Evolutionary conservation across 306 rosid genomes (phyloP).

Genomic region (Corylus avellana): DNA sequence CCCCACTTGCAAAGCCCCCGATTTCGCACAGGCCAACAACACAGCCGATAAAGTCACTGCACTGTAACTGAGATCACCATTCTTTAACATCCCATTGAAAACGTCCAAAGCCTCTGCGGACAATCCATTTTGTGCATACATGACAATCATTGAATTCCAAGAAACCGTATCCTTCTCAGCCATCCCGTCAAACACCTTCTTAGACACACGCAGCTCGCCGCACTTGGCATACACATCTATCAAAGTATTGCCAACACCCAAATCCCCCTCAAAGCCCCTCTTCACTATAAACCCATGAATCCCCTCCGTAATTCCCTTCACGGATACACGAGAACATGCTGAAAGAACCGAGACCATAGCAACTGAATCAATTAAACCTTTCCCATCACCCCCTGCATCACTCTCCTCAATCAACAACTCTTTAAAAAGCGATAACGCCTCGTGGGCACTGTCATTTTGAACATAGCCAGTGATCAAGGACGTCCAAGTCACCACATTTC

Average conservation of each 20-base stretch:
- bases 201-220: conserved; percentile 52
- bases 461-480: conserved; percentile 52
- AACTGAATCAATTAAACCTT: conserved; percentile 52
- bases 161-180: conserved; percentile 68
- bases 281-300: conserved; percentile 67
- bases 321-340: conserved; percentile 64
- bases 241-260: conserved; percentile 60
- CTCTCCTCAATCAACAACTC: conserved; percentile 56
- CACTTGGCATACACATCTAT: conserved; percentile 90
- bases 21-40: conserved; percentile 73
- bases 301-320: conserved; percentile 54
- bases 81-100: conserved; percentile 54
- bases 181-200: conserved; percentile 77
- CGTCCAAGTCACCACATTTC: conserved; percentile 85
- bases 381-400: conserved; percentile 23
- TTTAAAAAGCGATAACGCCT: conserved; percentile 60
- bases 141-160: conserved; percentile 85
- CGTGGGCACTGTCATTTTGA: conserved; percentile 44
- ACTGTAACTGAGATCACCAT: conserved; percentile 38
- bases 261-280: conserved; percentile 58
- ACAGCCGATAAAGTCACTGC: conserved; percentile 67
- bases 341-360: conserved; percentile 66
- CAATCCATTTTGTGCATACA: conserved; percentile 71
- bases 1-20: conserved; percentile 72
- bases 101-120: conserved; percentile 63